A percentile compares a stretch with the other conserved stretches of the same genome.
These are phyloP conservation scores for Breviolum minutum DNA, from an alignment of 73 alveolate genomes.

Conservation along the genomic window DNA sequence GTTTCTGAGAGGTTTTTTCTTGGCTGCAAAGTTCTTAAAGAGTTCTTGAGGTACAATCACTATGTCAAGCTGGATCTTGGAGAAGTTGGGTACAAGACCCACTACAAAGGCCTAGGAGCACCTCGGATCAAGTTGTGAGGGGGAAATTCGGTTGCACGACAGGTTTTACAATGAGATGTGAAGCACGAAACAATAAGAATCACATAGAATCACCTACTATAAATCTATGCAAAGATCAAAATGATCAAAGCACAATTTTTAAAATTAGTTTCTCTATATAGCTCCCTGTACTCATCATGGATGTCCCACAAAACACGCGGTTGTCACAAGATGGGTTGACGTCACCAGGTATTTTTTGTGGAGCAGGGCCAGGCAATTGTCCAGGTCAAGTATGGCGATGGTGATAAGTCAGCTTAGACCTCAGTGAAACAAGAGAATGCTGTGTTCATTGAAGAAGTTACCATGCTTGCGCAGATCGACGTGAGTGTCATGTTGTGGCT, in stretches of 20 bases:
- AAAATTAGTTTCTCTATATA: too few species aligned
- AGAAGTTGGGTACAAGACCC: conserved; percentile 37
- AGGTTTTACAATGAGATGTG: not conserved
- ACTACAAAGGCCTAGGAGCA: conserved; percentile 52
- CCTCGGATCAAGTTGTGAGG: not conserved
- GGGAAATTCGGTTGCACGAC: not conserved
- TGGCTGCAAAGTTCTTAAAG: not conserved
- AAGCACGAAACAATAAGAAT: too few species aligned
- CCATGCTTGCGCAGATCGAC: too few species aligned
- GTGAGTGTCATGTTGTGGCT: too few species aligned
- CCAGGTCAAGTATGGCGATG: conserved; percentile 18
- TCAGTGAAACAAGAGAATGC: not conserved
- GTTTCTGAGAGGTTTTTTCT: too few species aligned
- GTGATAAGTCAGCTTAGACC: not conserved
- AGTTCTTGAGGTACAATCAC: not conserved
- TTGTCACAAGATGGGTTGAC: too few species aligned
- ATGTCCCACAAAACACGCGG: not conserved
- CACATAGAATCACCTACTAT: not conserved
- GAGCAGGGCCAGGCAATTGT: conserved; percentile 1
- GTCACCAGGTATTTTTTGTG: conserved; percentile 23
- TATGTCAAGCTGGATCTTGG: conserved; percentile 50
- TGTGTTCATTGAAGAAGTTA: too few species aligned
- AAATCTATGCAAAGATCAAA: too few species aligned
- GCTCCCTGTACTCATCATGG: not conserved
- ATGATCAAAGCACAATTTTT: too few species aligned